Evolutionary conservation across 2,329 filamentous ascomycete genomes (phyloP).

Genomic region (Stagonosporopsis rhizophila): DNA sequence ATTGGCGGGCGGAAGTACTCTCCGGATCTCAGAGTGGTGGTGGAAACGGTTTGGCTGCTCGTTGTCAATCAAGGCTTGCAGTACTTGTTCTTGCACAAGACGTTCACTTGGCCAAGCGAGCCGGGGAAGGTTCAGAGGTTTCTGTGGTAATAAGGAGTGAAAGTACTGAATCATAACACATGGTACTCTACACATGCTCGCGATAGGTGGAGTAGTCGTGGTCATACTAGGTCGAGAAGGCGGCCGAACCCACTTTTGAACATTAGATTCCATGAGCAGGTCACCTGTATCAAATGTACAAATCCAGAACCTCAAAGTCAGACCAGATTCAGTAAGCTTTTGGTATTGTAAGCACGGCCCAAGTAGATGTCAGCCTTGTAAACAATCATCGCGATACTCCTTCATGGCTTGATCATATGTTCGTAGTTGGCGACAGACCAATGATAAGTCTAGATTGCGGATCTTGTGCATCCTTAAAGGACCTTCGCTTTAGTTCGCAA

Average conservation of each 20-base stretch:
- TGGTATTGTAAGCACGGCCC: too few relatives aligned
- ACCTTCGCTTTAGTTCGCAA: too few relatives aligned
- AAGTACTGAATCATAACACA: background rate
- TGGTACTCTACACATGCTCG: background rate
- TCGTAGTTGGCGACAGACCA: too few relatives aligned
- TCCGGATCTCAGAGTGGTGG: slow-evolving; percentile 55
- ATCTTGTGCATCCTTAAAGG: too few relatives aligned
- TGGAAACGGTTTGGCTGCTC: slow-evolving; percentile 75
- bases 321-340: too few relatives aligned
- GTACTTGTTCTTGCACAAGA: slow-evolving; percentile 72
- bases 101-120: slow-evolving; percentile 72
- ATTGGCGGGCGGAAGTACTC: slow-evolving; percentile 6
- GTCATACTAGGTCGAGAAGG: background rate
- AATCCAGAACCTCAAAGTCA: too few relatives aligned
- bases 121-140: slow-evolving; percentile 73
- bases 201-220: background rate
- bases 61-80: slow-evolving; percentile 70
- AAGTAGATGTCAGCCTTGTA: too few relatives aligned
- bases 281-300: background rate
- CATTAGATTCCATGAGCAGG: background rate
- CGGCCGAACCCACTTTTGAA: background rate
- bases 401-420: too few relatives aligned
- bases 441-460: too few relatives aligned
- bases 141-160: slow-evolving; percentile 63
- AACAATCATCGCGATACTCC: too few relatives aligned